These are phyloP conservation scores for Salix arbutifolia DNA, from an alignment of 345 rosid species.

Conservation along the genomic window DNA sequence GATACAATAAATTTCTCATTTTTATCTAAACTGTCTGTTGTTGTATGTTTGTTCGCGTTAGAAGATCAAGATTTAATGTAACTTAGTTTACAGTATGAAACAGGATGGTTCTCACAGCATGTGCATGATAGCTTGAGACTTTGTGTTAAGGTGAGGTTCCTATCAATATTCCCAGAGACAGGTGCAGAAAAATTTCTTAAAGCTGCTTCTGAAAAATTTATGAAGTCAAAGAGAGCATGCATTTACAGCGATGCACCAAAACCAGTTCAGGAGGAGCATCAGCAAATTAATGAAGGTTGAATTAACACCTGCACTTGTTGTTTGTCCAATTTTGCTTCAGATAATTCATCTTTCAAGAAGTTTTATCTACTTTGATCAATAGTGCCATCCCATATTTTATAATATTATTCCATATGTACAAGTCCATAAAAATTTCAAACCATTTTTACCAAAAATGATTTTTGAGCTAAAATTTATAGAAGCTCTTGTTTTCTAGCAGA, in stretches of 20 bases:
- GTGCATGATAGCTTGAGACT: conserved; percentile 69
- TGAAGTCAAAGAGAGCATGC: conserved; percentile 60
- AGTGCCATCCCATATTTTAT: neutral
- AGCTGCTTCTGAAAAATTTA: conserved; percentile 66
- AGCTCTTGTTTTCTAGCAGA: neutral
- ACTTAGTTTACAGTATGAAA: conserved; percentile 53
- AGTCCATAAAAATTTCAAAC: neutral
- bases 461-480: neutral
- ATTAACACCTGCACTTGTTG: neutral
- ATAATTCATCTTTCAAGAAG: neutral
- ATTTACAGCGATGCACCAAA: conserved; percentile 42
- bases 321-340: neutral
- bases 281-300: conserved; percentile 41
- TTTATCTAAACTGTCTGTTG: neutral
- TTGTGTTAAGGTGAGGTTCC: conserved; percentile 70
- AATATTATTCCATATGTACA: neutral
- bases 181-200: conserved; percentile 70
- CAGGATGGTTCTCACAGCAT: conserved; percentile 83
- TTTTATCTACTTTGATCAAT: neutral
- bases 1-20: neutral
- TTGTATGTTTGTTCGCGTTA: neutral
- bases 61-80: conserved; percentile 9
- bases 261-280: conserved; percentile 39
- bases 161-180: conserved; percentile 62
- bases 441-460: neutral